A percentile compares a stretch with the other conserved stretches of the same genome.
Conservation (phyloP, 1,284 basidiomycete species). For the Marasmius tenuissimus region DNA sequence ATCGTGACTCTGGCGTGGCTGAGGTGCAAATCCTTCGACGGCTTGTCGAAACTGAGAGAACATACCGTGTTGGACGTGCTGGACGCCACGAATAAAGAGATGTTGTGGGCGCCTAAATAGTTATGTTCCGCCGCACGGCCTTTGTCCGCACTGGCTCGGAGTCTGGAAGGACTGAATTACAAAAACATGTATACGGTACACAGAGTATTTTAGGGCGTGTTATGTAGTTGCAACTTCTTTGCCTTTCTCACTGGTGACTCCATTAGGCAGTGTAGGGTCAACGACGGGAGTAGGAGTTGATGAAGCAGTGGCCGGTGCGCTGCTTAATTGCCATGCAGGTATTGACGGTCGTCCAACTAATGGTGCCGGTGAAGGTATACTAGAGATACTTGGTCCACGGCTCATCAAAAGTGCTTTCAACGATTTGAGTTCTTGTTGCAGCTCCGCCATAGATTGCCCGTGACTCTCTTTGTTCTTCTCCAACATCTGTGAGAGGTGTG, state of each 20-base stretch:
- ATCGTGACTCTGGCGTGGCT: constrained; percentile 36
- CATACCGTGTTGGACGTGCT: constrained; percentile 35
- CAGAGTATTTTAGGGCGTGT: not conserved
- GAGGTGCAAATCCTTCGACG: constrained; percentile 55
- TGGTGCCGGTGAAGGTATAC: constrained; percentile 51
- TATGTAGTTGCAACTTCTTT: not conserved
- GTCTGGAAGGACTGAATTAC: not conserved
- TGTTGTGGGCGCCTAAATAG: not conserved
- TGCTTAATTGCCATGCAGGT: constrained; percentile 85
- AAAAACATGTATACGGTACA: not conserved
- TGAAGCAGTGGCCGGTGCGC: constrained; percentile 17
- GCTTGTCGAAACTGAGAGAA: constrained; percentile 66
- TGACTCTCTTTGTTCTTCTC: constrained; percentile 90
- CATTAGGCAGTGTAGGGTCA: not conserved
- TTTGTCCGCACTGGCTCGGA: no score
- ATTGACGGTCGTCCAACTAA: constrained; percentile 69
- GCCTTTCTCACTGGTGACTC: not conserved
- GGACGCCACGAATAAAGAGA: not conserved
- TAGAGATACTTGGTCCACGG: constrained; percentile 57
- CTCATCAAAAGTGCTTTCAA: constrained; percentile 91
- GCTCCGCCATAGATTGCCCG: constrained; percentile 74
- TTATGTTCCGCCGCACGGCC: no score
- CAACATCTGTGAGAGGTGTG: constrained; percentile 67
- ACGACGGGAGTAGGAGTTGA: constrained; percentile 21
- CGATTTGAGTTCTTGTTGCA: constrained; percentile 94